phyloP scores from a whole-genome alignment of 495 filamentous ascomycete genomes.

The Cudoniella acicularis region DNA sequence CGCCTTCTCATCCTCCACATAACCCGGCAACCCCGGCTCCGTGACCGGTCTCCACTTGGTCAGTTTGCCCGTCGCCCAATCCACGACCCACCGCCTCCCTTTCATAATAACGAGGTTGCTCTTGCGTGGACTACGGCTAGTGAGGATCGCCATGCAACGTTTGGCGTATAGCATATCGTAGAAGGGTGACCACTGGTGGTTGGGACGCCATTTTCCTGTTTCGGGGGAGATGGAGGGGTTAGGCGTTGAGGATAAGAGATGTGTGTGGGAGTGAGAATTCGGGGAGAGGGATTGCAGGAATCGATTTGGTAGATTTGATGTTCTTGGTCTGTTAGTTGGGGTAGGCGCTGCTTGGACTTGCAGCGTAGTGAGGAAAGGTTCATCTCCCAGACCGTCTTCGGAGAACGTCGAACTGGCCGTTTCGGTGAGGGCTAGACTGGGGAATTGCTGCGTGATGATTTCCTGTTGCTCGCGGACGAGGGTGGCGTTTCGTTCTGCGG shows the following conservation, averaged over 20 bases:
- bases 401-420: background rate
- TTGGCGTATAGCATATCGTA: conserved; percentile 52
- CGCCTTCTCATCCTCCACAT: conserved; percentile 11
- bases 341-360: background rate
- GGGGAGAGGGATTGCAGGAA: conserved; percentile 3
- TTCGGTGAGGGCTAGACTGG: conserved; percentile 9
- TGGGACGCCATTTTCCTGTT: conserved; percentile 47
- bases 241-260: background rate
- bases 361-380: background rate
- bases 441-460: conserved; percentile 24
- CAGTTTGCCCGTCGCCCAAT: conserved; percentile 44
- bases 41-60: conserved; percentile 34
- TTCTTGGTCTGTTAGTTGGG: conserved; percentile 14
- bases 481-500: conserved; percentile 5
- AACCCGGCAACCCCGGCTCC: conserved; percentile 17
- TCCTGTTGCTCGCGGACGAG: conserved; percentile 25
- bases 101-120: conserved; percentile 41
- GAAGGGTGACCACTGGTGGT: conserved; percentile 39
- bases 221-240: conserved; percentile 21
- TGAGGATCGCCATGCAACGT: conserved; percentile 48
- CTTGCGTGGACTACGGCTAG: conserved; percentile 40
- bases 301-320: conserved; percentile 10
- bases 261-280: background rate
- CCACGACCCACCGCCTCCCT: conserved; percentile 43
- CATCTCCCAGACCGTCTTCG: background rate